Percentiles rank a stretch among this genome's conserved stretches.
Evolutionary conservation across 768 basidiomycete species (phyloP).

Genomic region (Leucosporidium yakuticum): DNA sequence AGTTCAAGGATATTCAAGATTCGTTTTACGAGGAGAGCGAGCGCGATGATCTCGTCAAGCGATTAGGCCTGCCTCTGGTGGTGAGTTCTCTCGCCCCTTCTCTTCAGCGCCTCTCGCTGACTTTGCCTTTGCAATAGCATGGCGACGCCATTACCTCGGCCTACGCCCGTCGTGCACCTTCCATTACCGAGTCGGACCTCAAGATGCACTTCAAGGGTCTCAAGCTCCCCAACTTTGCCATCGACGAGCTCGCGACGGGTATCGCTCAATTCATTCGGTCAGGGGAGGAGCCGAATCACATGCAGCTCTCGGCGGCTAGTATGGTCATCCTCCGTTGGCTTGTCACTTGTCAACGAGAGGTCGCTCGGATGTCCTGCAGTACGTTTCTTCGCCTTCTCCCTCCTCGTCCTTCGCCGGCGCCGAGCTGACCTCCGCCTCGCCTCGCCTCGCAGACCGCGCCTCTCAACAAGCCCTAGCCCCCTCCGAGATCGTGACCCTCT

Average conservation of each 20-base stretch:
- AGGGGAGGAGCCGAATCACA: too few relatives aligned
- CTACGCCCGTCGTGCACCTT: constrained; percentile 9
- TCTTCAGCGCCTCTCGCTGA: background rate
- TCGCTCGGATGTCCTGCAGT: constrained; percentile 1
- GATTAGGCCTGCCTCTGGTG: constrained; percentile 11
- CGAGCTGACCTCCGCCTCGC: too few relatives aligned
- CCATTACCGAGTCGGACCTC: constrained; percentile 7
- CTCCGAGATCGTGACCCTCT: too few relatives aligned
- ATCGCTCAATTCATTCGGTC: too few relatives aligned
- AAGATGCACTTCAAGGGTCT: constrained; percentile 2
- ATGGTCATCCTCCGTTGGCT: constrained; percentile 10
- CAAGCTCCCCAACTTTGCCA: background rate
- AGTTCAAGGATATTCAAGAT: constrained; percentile 13
- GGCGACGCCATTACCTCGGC: constrained; percentile 16
- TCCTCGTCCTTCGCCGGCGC: too few relatives aligned
- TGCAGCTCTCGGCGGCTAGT: too few relatives aligned
- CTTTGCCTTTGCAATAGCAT: background rate
- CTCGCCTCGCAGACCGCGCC: too few relatives aligned
- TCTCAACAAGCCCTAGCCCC: too few relatives aligned
- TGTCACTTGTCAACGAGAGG: background rate
- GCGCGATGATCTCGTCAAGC: background rate
- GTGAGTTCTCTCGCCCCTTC: background rate
- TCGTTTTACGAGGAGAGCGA: background rate
- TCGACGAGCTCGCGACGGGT: background rate
- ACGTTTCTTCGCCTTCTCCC: too few relatives aligned